Percentiles rank a stretch among this genome's conserved stretches.
phyloP scores from a whole-genome alignment of 305 asterid species.

The Fraxinus nigra region DNA sequence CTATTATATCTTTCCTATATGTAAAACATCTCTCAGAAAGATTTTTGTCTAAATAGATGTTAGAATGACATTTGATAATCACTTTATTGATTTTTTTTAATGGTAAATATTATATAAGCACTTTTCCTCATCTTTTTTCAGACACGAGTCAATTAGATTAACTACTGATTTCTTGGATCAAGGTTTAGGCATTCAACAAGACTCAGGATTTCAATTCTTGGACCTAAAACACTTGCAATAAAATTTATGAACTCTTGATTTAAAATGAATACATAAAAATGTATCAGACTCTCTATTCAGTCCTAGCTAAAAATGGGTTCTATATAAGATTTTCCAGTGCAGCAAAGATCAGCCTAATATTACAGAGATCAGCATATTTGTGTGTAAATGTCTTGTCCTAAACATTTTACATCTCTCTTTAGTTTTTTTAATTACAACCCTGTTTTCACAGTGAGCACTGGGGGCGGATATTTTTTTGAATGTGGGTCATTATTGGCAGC shows the following conservation, averaged over 20 bases:
- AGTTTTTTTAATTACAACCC: conserved; percentile 51
- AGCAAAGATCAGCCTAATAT: conserved; percentile 45
- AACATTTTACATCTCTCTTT: conserved; percentile 38
- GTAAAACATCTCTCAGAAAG: no score
- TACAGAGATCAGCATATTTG: conserved; percentile 41
- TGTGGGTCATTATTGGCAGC: conserved; percentile 32
- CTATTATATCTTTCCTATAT: no score
- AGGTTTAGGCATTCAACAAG: not conserved
- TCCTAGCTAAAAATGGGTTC: conserved; percentile 30
- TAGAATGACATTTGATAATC: not conserved
- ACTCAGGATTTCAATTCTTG: not conserved
- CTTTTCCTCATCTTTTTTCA: not conserved
- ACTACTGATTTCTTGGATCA: not conserved
- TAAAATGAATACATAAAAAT: not conserved
- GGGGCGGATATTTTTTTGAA: conserved; percentile 26
- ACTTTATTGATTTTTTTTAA: not conserved
- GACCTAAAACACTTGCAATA: not conserved
- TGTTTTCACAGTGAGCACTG: conserved; percentile 41
- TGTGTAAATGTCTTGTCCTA: conserved; percentile 24
- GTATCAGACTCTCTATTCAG: not conserved
- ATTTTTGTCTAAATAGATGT: not conserved
- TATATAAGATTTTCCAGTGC: conserved; percentile 37
- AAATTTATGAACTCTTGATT: not conserved
- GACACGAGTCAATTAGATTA: not conserved
- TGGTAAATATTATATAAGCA: not conserved